Conservation (phyloP, 805 yeast genomes). For the Scheffersomyces stipitis region DNA sequence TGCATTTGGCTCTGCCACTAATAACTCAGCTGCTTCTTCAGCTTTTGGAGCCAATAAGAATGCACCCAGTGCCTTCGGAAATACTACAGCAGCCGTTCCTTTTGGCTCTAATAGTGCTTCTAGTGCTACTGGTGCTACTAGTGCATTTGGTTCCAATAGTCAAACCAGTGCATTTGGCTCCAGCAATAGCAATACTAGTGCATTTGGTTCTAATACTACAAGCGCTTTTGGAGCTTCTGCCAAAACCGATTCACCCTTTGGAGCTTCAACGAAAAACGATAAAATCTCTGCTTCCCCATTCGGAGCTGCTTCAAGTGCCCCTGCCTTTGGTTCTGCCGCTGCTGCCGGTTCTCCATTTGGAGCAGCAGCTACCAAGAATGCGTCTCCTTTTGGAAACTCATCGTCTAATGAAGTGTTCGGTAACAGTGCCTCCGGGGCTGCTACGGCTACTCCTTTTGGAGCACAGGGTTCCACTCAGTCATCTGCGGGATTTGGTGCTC, state of each 20-base stretch:
- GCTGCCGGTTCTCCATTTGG: slow-evolving; percentile 16
- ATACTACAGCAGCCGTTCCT: slow-evolving; percentile 3
- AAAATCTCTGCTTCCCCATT: slow-evolving; percentile 13
- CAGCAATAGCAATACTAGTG: slow-evolving; percentile 7
- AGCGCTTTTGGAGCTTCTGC: slow-evolving; percentile 6
- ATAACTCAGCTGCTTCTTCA: no score
- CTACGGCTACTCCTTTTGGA: slow-evolving; percentile 19
- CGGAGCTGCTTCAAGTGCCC: slow-evolving; percentile 10
- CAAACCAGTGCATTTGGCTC: slow-evolving; percentile 3
- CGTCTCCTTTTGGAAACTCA: slow-evolving; percentile 14
- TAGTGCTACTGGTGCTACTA: slow-evolving; percentile 2
- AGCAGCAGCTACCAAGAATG: slow-evolving; percentile 1
- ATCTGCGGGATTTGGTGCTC: slow-evolving; percentile 26
- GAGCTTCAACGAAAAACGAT: slow-evolving; percentile 1
- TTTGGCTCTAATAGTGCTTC: slow-evolving; percentile 7
- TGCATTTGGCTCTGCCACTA: no score
- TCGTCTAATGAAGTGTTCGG: slow-evolving; percentile 3
- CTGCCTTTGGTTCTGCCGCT: slow-evolving; percentile 12
- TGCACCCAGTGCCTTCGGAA: slow-evolving; percentile 4
- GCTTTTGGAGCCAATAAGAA: slow-evolving; percentile 3
- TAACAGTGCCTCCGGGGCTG: slow-evolving; percentile 5
- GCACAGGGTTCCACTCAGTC: no score
- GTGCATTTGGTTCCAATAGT: neutral
- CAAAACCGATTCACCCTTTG: slow-evolving; percentile 3
- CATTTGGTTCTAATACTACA: slow-evolving; percentile 9